Base-by-base conservation (phyloP, 495 filamentous ascomycete species). In the Jackrogersella multiformis region DNA sequence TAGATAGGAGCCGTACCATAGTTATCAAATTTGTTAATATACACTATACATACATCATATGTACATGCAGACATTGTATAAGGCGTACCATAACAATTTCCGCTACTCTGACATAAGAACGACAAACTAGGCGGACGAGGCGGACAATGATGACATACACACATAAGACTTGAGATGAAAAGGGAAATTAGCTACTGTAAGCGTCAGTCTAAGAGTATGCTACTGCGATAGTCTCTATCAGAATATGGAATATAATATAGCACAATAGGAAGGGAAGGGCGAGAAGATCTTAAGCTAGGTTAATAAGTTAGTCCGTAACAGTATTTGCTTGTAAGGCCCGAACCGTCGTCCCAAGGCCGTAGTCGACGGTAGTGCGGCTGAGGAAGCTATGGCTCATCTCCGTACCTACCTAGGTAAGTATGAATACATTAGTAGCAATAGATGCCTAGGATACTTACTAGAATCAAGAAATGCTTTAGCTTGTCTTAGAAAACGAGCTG, bases 21-120 rank as follows among this genome's bases (percentile, higher is more conserved):
- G n/a, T n/a, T n/a, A n/a, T n/a, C n/a, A n/a, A n/a, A n/a, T n/a
- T n/a, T n/a, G n/a, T n/a, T n/a, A n/a, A n/a, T n/a, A n/a, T n/a
- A n/a, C n/a, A n/a, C n/a, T n/a, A n/a, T n/a, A n/a, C n/a, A 44
- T 5, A 18, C 20, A 15, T 46, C n/a, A 16, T 30, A 23, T 20
- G 28, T 52, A 36, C 53, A 51, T 53, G 57, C 35, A 35, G 13
- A 35, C 18, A 55, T 30, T n/a, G n/a, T n/a, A n/a, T n/a, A n/a
- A n/a, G n/a, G n/a, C n/a, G 16, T 18, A 6, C 15, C 5, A 55
- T 48, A 3, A 54, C 55, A 56, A 70, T 64, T 7, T 62, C 67
- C 67, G 67, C 67, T 64, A 57, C 62, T 70, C 67, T 70, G 67
- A 66, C 67, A 62, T 70, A 66, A 65, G 61, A 59, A 57, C 49